A percentile compares a stretch with the other conserved stretches of the same genome.
Evolutionary conservation across 2,329 filamentous ascomycete genomes (phyloP).

Genomic region (Pezicula radicicola): DNA sequence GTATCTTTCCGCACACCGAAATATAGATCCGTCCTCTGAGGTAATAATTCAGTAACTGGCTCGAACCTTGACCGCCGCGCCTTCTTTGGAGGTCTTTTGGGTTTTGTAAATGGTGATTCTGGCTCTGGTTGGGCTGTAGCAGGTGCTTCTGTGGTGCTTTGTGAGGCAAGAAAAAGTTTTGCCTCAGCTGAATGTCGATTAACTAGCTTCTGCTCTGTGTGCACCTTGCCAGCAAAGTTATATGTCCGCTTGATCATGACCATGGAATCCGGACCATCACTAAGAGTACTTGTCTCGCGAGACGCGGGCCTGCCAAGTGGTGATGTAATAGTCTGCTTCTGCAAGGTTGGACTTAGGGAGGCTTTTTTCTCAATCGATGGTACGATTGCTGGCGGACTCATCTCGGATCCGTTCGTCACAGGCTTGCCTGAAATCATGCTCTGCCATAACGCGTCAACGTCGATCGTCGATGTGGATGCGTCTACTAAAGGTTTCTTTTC

Average conservation of each 20-base stretch:
- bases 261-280: slow-evolving; percentile 30
- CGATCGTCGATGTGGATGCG: slow-evolving; percentile 51
- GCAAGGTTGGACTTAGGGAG: not conserved
- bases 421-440: slow-evolving; percentile 53
- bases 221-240: slow-evolving; percentile 70
- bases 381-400: not conserved
- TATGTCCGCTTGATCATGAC: slow-evolving; percentile 69
- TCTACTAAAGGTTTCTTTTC: slow-evolving; percentile 23
- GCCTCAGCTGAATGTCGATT: slow-evolving; percentile 63
- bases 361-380: not conserved
- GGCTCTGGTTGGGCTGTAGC: slow-evolving; percentile 22
- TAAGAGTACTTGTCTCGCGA: slow-evolving; percentile 17
- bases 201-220: slow-evolving; percentile 70
- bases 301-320: slow-evolving; percentile 5
- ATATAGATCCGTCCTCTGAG: slow-evolving; percentile 53
- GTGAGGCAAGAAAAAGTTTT: slow-evolving; percentile 57
- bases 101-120: slow-evolving; percentile 17
- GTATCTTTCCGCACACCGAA: slow-evolving; percentile 43
- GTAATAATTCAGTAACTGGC: slow-evolving; percentile 43
- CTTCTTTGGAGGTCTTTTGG: slow-evolving; percentile 29
- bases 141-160: slow-evolving; percentile 21
- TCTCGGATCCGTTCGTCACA: slow-evolving; percentile 7
- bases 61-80: slow-evolving; percentile 58
- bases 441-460: slow-evolving; percentile 70
- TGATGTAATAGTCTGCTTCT: not conserved